A percentile compares a stretch with the other conserved stretches of the same genome.
phyloP scores from a whole-genome alignment of 2,329 filamentous ascomycete species.

The Macroventuria anomochaeta region DNA sequence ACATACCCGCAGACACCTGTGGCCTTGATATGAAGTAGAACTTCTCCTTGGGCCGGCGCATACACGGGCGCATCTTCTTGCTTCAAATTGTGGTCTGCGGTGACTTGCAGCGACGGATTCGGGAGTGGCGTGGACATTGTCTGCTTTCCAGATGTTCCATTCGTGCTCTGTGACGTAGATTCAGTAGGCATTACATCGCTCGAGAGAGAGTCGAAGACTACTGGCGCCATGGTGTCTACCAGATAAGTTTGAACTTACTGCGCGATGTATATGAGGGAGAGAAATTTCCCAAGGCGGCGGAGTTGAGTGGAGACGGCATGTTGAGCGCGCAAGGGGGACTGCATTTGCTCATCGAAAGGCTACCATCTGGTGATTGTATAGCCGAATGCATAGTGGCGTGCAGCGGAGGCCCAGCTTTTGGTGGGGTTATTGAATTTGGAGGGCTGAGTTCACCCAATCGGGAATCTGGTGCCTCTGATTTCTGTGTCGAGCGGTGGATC shows the following conservation, averaged over 20 bases:
- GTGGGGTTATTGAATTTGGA: not conserved
- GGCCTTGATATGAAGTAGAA: constrained; percentile 66
- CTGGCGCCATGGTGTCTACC: constrained; percentile 29
- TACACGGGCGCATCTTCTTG: constrained; percentile 63
- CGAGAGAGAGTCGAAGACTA: constrained; percentile 8
- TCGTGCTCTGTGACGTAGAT: constrained; percentile 13
- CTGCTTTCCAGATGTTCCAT: constrained; percentile 17
- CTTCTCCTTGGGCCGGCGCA: constrained; percentile 61
- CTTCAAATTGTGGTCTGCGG: constrained; percentile 66
- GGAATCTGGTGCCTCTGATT: constrained; percentile 7
- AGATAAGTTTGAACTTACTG: not conserved
- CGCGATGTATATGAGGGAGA: not conserved
- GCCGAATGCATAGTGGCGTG: constrained; percentile 4
- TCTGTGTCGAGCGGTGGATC: not conserved
- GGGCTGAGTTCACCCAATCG: not conserved
- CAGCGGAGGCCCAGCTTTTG: not conserved
- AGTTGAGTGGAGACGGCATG: not conserved
- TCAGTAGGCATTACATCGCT: constrained; percentile 9
- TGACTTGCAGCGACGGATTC: constrained; percentile 66
- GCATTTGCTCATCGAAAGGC: not conserved
- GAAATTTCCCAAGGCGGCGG: not conserved
- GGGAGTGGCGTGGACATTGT: constrained; percentile 35
- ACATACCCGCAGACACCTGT: constrained; percentile 69
- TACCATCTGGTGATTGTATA: constrained; percentile 6
- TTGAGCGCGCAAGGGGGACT: not conserved